Evolutionary conservation across 306 rosid species (phyloP).

Genomic region (Hylodesmum podocarpum): DNA sequence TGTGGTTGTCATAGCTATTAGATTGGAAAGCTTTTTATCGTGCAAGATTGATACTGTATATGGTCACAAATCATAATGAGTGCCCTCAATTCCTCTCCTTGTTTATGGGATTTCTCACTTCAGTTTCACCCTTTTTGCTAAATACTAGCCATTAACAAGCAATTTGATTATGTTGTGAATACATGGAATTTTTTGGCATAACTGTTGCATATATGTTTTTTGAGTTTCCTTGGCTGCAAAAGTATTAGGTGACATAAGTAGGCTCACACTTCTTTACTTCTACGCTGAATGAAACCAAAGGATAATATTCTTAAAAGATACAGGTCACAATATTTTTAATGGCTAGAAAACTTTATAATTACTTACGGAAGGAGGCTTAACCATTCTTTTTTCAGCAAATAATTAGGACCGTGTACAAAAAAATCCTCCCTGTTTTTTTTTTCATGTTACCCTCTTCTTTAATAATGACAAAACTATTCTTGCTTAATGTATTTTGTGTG

Average conservation of each 20-base stretch:
- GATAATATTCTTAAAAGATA: too few relatives aligned
- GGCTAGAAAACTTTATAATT: too few relatives aligned
- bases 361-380: too few relatives aligned
- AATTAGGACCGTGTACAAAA: too few relatives aligned
- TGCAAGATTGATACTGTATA: not conserved
- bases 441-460: too few relatives aligned
- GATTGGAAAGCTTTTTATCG: slow-evolving; percentile 16
- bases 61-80: not conserved
- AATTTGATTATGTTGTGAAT: not conserved
- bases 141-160: not conserved
- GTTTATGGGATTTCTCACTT: not conserved
- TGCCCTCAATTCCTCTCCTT: not conserved
- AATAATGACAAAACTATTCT: too few relatives aligned
- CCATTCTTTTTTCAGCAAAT: too few relatives aligned
- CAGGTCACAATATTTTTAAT: too few relatives aligned
- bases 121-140: not conserved
- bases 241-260: not conserved
- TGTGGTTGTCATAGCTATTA: slow-evolving; percentile 10
- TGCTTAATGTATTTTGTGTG: too few relatives aligned
- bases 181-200: not conserved
- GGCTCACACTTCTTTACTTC: not conserved
- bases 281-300: too few relatives aligned
- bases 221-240: not conserved
- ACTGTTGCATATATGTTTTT: not conserved
- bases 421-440: too few relatives aligned